Evolutionary conservation across 1,284 basidiomycete genomes (phyloP).

Genomic region (Hemileia vastatrix): DNA sequence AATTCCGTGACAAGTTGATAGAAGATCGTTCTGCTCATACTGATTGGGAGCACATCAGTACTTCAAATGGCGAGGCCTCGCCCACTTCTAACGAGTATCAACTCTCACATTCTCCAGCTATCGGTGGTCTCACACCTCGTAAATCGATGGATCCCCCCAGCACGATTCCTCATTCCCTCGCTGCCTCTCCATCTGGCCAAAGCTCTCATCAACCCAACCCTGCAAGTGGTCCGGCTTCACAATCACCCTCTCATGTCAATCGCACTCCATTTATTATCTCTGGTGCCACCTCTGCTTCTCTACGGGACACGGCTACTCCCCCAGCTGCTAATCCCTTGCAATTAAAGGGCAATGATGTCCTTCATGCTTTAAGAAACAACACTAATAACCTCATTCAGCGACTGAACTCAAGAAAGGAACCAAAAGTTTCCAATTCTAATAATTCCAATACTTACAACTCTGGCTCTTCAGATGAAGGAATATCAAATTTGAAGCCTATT

Average conservation of each 20-base stretch:
- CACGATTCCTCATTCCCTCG: not conserved
- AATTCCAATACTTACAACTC: not conserved
- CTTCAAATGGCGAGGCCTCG: not conserved
- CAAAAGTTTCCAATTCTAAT: not conserved
- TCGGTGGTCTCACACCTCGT: no score
- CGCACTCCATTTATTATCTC: slow-evolving; percentile 15
- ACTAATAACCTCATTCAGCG: slow-evolving; percentile 22
- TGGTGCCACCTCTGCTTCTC: slow-evolving; percentile 17
- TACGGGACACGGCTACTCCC: slow-evolving; percentile 20
- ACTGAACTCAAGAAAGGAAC: slow-evolving; percentile 21
- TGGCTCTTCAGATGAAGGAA: not conserved
- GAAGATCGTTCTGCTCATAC: slow-evolving; percentile 5
- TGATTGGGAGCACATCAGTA: slow-evolving; percentile 20
- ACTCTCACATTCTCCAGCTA: not conserved
- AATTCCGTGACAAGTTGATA: slow-evolving; percentile 16
- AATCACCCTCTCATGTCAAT: not conserved
- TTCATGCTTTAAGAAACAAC: slow-evolving; percentile 18
- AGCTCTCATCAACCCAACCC: no score
- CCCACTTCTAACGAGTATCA: not conserved
- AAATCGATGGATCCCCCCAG: no score
- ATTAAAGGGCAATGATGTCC: slow-evolving; percentile 19
- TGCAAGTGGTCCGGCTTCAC: no score
- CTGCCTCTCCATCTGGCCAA: no score
- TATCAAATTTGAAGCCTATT: slow-evolving; percentile 8
- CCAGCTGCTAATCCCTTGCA: slow-evolving; percentile 18